phyloP scores from a whole-genome alignment of 805 yeast species.

The Sungouiella blattae region DNA sequence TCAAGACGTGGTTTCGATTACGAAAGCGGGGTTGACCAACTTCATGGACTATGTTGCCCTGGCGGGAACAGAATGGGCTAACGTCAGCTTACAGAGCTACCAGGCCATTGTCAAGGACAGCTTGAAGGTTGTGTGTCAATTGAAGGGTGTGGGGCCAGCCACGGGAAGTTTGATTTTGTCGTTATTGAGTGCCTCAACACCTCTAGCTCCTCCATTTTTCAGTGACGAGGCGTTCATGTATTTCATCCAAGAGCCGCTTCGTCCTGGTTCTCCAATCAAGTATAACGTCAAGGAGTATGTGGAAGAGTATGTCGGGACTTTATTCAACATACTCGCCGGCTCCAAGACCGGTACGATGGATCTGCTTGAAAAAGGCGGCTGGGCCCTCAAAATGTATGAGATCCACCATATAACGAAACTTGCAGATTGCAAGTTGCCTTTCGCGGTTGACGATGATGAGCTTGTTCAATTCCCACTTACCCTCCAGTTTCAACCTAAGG shows the following conservation, averaged over 20 bases:
- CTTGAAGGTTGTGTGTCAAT: conserved; percentile 29
- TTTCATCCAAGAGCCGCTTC: conserved; percentile 24
- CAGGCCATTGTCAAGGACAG: conserved; percentile 18
- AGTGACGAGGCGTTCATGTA: conserved; percentile 46
- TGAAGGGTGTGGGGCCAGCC: conserved; percentile 51
- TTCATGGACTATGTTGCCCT: conserved; percentile 7
- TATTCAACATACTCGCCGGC: conserved; percentile 4
- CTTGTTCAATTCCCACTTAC: conserved; percentile 4
- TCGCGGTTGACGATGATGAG: conserved; percentile 13
- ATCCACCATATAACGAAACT: conserved; percentile 22
- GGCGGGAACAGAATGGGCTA: conserved; percentile 5
- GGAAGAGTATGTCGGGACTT: conserved; percentile 28
- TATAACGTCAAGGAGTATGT: conserved; percentile 41
- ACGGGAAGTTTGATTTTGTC: conserved; percentile 45
- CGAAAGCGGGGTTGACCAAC: conserved; percentile 24
- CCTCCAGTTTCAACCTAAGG: neutral
- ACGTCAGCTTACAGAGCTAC: conserved; percentile 13
- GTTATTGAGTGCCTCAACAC: conserved; percentile 18
- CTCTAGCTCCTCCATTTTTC: conserved; percentile 42
- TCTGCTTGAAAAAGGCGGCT: conserved; percentile 31
- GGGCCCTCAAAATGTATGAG: conserved; percentile 34
- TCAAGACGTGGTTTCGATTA: conserved; percentile 23
- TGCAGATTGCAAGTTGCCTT: conserved; percentile 20
- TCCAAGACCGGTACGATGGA: conserved; percentile 3
- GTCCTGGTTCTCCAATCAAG: conserved; percentile 31